phyloP scores from a whole-genome alignment of 2,329 filamentous ascomycete species.

The Fusarium odoratissimum region DNA sequence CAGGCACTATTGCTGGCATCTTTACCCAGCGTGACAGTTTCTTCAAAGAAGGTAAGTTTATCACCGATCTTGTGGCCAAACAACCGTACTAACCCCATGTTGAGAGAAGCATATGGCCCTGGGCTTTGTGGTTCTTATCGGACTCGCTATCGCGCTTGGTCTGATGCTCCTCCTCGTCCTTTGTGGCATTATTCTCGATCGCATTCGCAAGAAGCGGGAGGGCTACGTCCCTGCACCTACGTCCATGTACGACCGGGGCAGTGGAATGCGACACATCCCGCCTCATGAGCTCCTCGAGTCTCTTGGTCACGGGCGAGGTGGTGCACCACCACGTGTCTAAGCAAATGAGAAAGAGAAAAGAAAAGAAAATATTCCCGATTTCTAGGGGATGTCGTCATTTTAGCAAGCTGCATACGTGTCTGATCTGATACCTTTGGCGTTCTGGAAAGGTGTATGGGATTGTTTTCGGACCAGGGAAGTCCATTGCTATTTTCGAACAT shows the following conservation, averaged over 20 bases:
- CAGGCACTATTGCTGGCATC: conserved; percentile 81
- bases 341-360: neutral
- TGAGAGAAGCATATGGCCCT: conserved; percentile 70
- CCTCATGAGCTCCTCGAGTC: conserved; percentile 70
- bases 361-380: conserved; percentile 12
- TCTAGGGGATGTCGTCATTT: conserved; percentile 38
- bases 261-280: conserved; percentile 69
- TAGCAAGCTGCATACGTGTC: conserved; percentile 47
- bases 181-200: conserved; percentile 79
- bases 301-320: conserved; percentile 60
- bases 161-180: conserved; percentile 83
- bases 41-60: conserved; percentile 73
- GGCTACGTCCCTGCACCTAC: conserved; percentile 84
- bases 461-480: conserved; percentile 35
- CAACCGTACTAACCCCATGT: conserved; percentile 24
- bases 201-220: conserved; percentile 79
- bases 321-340: conserved; percentile 65
- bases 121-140: conserved; percentile 84
- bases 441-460: conserved; percentile 50
- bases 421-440: conserved; percentile 50
- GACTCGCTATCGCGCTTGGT: conserved; percentile 80
- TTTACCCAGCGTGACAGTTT: conserved; percentile 86
- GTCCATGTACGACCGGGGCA: conserved; percentile 69
- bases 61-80: neutral
- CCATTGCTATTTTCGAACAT: conserved; percentile 33